phyloP scores from a whole-genome alignment of 257 asterid genomes.

The Dorcoceras hygrometricum region DNA sequence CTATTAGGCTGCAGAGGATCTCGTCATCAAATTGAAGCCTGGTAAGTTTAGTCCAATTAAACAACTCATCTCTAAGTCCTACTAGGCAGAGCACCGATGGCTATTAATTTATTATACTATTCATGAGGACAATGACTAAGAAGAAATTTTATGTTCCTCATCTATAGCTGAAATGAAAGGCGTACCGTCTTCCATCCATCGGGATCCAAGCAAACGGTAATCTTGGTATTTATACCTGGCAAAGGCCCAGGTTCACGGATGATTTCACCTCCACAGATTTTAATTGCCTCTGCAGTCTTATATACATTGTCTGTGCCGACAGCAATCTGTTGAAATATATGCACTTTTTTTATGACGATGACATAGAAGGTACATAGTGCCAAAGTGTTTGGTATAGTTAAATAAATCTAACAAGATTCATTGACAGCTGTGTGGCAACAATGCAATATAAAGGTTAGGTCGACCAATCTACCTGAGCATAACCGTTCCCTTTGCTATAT shows the following conservation, averaged over 20 bases:
- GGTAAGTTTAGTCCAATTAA: no score
- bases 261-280: constrained; percentile 54
- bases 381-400: neutral
- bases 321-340: constrained; percentile 43
- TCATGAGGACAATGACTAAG: no score
- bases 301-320: constrained; percentile 71
- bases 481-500: constrained; percentile 78
- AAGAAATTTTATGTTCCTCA: no score
- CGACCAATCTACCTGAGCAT: constrained; percentile 56
- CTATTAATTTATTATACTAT: no score
- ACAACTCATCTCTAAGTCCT: no score
- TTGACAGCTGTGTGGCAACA: neutral
- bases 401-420: neutral
- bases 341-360: neutral
- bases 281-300: constrained; percentile 65
- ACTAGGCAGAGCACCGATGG: no score
- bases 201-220: constrained; percentile 66
- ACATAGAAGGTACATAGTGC: no score
- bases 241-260: constrained; percentile 69
- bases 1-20: no score
- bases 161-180: no score
- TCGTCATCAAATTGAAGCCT: no score
- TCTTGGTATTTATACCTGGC: constrained; percentile 64
- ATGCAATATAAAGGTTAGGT: neutral
- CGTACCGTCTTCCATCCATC: constrained; percentile 77